Evolutionary conservation across 2,329 filamentous ascomycete species (phyloP), one percentile per base, ranked within the genome.

Genomic region (Bertia moriformis): DNA sequence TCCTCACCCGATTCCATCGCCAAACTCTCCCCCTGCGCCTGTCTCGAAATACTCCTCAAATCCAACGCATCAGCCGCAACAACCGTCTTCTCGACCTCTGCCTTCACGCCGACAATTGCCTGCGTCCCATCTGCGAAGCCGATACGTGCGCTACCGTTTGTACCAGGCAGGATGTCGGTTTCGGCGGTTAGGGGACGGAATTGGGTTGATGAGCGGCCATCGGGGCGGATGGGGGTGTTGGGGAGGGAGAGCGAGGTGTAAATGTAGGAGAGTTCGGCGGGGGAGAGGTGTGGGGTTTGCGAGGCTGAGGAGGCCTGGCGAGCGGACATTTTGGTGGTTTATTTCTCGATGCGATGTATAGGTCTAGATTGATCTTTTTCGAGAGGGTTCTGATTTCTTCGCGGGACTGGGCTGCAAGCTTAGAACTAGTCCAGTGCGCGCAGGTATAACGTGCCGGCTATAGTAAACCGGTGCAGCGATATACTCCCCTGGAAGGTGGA

Each of bases 71-170:
- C 27, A 35, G 45, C 49, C 49, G 46, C 38, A 45, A 49, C 7
- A 13, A 19, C 19, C 14, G 80, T 86, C 63, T 73, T 79, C 58
- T 94, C 87, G 3, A 96, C 84, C 61, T 96, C 89, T 1, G 85
- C 87, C 62, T 96, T 98, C 44, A 95, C 80, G 36, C 91, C 91
- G 4, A 95, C 91, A 44, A 98, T 81, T 4, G 91, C 91, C 60
- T 98, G 91, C 1, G 87, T 93, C 38, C 91, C 91, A 57, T 98
- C 91, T 3, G 87, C 78, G 55, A 96, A 93, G 48, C 89, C 93
- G 37, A 98, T 82, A 22, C 93, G 77, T 43, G 91, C 89, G 59
- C 84, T 93, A 44, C 91, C 91, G 53, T 96, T 93, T 14, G 89
- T 82, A 37, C 80, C 78, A 0, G 91, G 88, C 0, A 98, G 71